Percentiles rank a stretch among this genome's conserved stretches.
Conservation (phyloP, 1,284 basidiomycete species). For the Pseudozyma tsukubaensis region DNA sequence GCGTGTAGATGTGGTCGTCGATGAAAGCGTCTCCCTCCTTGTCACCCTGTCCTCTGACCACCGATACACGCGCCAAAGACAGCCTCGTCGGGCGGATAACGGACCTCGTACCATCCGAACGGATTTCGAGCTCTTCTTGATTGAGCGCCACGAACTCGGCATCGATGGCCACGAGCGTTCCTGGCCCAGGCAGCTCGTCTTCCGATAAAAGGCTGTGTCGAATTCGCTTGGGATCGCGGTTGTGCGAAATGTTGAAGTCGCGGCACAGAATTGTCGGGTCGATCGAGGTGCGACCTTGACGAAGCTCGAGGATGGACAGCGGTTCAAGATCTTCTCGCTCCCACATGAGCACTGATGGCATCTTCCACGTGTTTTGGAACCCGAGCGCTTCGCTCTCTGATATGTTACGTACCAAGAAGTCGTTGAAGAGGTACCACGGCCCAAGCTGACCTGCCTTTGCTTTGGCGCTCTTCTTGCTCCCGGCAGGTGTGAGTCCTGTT, state of each 20-base stretch:
- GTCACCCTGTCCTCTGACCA: constrained; percentile 84
- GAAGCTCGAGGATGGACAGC: constrained; percentile 24
- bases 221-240: constrained; percentile 79
- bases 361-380: constrained; percentile 90
- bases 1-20: constrained; percentile 96
- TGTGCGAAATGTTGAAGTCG: constrained; percentile 79
- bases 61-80: constrained; percentile 92
- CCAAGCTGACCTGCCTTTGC: constrained; percentile 30
- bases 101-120: constrained; percentile 93
- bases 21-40: constrained; percentile 90
- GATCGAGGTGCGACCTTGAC: constrained; percentile 41
- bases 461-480: constrained; percentile 34
- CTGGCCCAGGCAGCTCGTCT: constrained; percentile 84
- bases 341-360: constrained; percentile 87
- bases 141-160: constrained; percentile 98
- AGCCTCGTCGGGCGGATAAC: constrained; percentile 89
- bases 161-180: constrained; percentile 92
- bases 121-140: constrained; percentile 92
- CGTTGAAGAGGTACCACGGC: constrained; percentile 93
- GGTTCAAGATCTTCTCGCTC: constrained; percentile 78
- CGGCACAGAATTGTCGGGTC: constrained; percentile 76
- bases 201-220: constrained; percentile 80
- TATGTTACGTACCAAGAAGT: constrained; percentile 89
- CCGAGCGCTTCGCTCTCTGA: constrained; percentile 86
- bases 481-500: background rate